Conservation (phyloP, 768 basidiomycete genomes). For the Amanita brunnescens region DNA sequence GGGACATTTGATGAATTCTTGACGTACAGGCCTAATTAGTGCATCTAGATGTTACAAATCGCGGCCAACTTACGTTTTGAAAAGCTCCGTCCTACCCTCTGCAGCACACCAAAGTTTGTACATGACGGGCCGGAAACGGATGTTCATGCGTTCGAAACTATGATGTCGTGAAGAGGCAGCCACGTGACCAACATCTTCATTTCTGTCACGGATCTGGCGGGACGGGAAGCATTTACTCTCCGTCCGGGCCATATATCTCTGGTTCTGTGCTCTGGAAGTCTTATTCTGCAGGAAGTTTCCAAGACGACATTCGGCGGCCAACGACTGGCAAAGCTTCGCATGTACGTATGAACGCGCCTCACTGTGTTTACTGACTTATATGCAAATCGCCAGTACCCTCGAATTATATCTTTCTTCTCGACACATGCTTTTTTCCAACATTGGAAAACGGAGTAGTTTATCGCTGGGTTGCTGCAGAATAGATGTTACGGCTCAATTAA, state of each 20-base stretch:
- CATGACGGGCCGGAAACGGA: not conserved
- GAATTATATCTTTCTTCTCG: slow-evolving; percentile 2
- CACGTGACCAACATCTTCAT: not conserved
- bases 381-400: not conserved
- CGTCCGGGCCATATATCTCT: not conserved
- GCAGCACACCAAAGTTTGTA: not conserved
- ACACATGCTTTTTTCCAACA: slow-evolving; percentile 7
- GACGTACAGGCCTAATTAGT: not conserved
- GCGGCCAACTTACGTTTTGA: not conserved
- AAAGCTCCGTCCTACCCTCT: not conserved
- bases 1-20: not conserved
- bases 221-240: not conserved
- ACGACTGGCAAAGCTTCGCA: not conserved
- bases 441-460: slow-evolving; percentile 8
- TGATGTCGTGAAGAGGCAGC: not conserved
- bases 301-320: not conserved
- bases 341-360: not conserved
- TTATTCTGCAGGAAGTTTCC: not conserved
- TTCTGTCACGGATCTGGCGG: not conserved
- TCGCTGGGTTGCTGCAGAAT: not conserved
- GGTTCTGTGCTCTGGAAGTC: not conserved
- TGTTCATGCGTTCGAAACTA: not conserved
- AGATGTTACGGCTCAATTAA: not conserved
- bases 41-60: no score
- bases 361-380: not conserved